Percentiles rank a stretch among this genome's conserved stretches.
Evolutionary conservation across 768 basidiomycete genomes (phyloP).

Genomic region (Collybia nuda): DNA sequence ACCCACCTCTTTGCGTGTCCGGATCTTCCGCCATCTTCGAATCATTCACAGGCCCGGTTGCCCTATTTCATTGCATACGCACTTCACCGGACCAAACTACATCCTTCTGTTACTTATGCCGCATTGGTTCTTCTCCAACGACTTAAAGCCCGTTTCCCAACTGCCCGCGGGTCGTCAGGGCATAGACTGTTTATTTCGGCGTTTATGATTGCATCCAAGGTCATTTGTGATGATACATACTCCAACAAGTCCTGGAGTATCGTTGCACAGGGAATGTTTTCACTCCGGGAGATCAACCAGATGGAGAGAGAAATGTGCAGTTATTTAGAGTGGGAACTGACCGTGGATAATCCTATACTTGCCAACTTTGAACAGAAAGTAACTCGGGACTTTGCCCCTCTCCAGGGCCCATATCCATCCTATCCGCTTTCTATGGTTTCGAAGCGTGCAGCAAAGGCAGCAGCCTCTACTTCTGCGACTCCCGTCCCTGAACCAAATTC

Average conservation of each 20-base stretch:
- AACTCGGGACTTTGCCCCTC: conserved; percentile 57
- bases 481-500: conserved; percentile 41
- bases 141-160: conserved; percentile 89
- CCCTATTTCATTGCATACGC: conserved; percentile 87
- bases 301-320: conserved; percentile 94
- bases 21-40: conserved; percentile 64
- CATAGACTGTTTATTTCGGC: conserved; percentile 90
- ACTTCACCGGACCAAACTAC: conserved; percentile 79
- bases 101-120: conserved; percentile 67
- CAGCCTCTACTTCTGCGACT: conserved; percentile 35
- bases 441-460: conserved; percentile 52
- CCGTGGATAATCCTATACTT: conserved; percentile 65
- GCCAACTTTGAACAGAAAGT: conserved; percentile 51
- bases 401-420: conserved; percentile 57
- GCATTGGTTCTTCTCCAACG: conserved; percentile 71
- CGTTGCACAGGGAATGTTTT: conserved; percentile 87
- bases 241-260: conserved; percentile 93
- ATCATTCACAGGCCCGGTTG: conserved; percentile 58
- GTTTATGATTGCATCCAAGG: conserved; percentile 90
- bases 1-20: conserved; percentile 86
- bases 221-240: conserved; percentile 94
- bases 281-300: conserved; percentile 88
- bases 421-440: conserved; percentile 64
- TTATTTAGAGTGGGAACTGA: conserved; percentile 92
- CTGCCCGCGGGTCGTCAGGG: conserved; percentile 86